These are phyloP conservation scores for Fraxinus ornus DNA, from an alignment of 305 asterid genomes.

Conservation along the genomic window DNA sequence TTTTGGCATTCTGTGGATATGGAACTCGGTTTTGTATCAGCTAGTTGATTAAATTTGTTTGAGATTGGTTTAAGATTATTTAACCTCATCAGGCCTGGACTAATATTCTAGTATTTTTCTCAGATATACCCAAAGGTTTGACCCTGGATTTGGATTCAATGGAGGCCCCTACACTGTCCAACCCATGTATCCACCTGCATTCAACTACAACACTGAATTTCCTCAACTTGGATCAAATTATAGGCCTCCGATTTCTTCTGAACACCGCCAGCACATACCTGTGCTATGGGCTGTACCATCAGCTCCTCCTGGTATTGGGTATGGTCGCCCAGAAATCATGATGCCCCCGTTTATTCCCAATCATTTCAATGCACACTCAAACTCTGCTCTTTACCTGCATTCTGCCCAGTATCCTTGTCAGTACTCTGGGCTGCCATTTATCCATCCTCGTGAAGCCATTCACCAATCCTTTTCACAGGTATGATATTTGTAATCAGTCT, in stretches of 20 bases:
- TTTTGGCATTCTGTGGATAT: not conserved
- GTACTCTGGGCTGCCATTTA: constrained; percentile 68
- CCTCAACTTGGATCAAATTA: constrained; percentile 87
- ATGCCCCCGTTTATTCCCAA: constrained; percentile 69
- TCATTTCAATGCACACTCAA: constrained; percentile 61
- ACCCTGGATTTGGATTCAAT: constrained; percentile 90
- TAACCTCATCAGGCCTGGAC: not conserved
- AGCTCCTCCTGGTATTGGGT: constrained; percentile 69
- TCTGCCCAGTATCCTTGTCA: constrained; percentile 84
- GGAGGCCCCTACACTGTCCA: constrained; percentile 86
- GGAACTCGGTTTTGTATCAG: not conserved
- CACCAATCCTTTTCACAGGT: constrained; percentile 87
- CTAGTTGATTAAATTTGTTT: not conserved
- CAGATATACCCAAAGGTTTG: constrained; percentile 95
- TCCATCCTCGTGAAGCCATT: constrained; percentile 79
- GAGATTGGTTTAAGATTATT: not conserved
- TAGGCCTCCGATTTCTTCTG: constrained; percentile 61
- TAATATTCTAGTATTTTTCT: constrained; percentile 7
- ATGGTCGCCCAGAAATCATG: constrained; percentile 74
- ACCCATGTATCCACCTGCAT: constrained; percentile 93
- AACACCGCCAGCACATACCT: constrained; percentile 79
- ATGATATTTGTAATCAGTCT: constrained; percentile 12
- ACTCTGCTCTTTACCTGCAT: constrained; percentile 63
- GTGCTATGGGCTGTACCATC: constrained; percentile 72
- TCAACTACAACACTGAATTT: constrained; percentile 86